Evolutionary conservation across 495 filamentous ascomycete genomes (phyloP), one percentile per base, ranked within the genome.

Genomic region (Penicillium canariense): DNA sequence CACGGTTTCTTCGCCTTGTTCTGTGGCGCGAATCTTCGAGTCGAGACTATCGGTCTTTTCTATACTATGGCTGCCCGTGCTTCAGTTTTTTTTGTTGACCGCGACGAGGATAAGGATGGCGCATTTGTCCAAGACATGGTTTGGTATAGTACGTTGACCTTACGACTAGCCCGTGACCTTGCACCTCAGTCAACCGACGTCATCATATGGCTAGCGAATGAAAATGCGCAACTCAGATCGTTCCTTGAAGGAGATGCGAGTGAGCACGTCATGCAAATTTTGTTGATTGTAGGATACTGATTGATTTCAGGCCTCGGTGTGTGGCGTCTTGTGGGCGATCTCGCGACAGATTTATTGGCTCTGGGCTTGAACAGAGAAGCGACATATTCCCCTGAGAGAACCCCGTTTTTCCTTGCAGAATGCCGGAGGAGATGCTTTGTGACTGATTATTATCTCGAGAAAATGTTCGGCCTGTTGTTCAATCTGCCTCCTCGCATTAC

Each of bases 341-440:
- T 63, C 10, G 28, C 57, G 5, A 63, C 56, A 17, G 61, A 63
- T 42, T 28, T 63, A 27, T 57, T 58, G 7, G 61, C 61, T 18
- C 28, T 63, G 18, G 61, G 61, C 7, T 44, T 63, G 32, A 48
- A 63, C 30, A 36, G 60, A 22, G 60, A 63, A 44, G 49, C 50
- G 17, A 63, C 60, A 32, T 63, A 63, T 42, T 56, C 56, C 9
- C 27, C 57, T 3, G 38, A 56, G 7, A 44, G 20, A 25, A 56
- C 46, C 5, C 60, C 60, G 2, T 60, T 63, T 25, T 63, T 63
- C 17, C 56, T 63, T 25, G 56, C 60, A 32, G 56, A 63, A 20
- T 50, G 52, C 39, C 52, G 60, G 18, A 49, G 60, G 22, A 60
- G 47, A 35, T 52, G 22, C 1, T 63, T 60, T 35, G 53, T 36